Evolutionary conservation across 495 filamentous ascomycete genomes (phyloP).

Genomic region (Trichoderma virens): DNA sequence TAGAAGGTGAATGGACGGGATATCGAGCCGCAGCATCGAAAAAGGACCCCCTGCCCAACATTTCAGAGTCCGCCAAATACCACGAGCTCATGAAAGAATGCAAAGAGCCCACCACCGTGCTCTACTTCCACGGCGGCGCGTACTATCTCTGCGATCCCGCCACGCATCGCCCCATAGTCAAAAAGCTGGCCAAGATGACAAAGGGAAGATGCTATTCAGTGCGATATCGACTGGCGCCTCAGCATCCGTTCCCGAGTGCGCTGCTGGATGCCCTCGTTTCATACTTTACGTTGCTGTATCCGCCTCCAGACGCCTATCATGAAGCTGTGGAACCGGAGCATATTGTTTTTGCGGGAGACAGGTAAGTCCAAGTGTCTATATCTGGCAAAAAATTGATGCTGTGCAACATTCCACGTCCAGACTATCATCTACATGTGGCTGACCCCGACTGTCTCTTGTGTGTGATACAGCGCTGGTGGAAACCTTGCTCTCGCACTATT

Average conservation of each 20-base stretch:
- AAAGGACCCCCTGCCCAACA: constrained; percentile 45
- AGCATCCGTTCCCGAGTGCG: constrained; percentile 74
- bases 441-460: constrained; percentile 10
- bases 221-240: constrained; percentile 83
- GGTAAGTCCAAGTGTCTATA: constrained; percentile 16
- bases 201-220: constrained; percentile 62
- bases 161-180: constrained; percentile 46
- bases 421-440: neutral
- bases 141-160: constrained; percentile 73
- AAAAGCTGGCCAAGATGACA: constrained; percentile 41
- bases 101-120: constrained; percentile 55
- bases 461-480: constrained; percentile 59
- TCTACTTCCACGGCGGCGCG: constrained; percentile 91
- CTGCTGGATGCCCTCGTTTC: constrained; percentile 75
- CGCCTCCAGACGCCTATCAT: constrained; percentile 66
- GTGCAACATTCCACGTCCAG: neutral
- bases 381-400: too few relatives aligned
- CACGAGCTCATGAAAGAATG: constrained; percentile 62
- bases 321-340: constrained; percentile 57
- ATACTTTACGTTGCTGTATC: constrained; percentile 78
- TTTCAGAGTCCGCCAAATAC: constrained; percentile 68
- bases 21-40: constrained; percentile 52
- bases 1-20: constrained; percentile 86
- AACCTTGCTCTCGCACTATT: constrained; percentile 65
- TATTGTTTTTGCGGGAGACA: constrained; percentile 77